Evolutionary conservation across 768 basidiomycete species (phyloP).

Genomic region (Imleria badia): DNA sequence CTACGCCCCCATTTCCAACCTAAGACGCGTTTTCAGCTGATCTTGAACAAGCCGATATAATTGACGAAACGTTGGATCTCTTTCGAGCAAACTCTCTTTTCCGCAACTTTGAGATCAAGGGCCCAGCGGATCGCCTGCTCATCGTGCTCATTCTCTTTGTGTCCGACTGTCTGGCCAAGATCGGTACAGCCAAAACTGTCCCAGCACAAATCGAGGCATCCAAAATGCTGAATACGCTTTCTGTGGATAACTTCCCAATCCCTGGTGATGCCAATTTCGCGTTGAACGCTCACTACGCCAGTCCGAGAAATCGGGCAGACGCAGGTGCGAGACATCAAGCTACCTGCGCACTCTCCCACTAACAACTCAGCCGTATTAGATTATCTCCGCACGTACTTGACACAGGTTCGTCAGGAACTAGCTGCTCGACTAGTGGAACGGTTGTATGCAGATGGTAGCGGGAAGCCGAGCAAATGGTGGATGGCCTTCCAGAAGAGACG

Average conservation of each 20-base stretch:
- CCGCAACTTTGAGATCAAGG: conserved; percentile 99
- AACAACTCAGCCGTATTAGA: conserved; percentile 52
- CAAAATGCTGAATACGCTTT: conserved; percentile 86
- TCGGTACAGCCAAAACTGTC: conserved; percentile 67
- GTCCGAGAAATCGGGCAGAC: conserved; percentile 73
- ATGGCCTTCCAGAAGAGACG: conserved; percentile 99
- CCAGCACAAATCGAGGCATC: conserved; percentile 81
- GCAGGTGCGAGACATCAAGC: conserved; percentile 56
- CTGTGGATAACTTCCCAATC: conserved; percentile 90
- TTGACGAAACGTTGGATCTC: conserved; percentile 94
- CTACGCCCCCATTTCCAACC: conserved; percentile 8
- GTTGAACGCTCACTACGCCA: conserved; percentile 87
- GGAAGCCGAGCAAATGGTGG: conserved; percentile 99
- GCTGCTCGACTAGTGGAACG: conserved; percentile 82
- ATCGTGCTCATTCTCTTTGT: conserved; percentile 98
- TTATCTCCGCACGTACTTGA: conserved; percentile 85
- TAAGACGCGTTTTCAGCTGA: conserved; percentile 55
- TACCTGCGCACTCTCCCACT: neutral
- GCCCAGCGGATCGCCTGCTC: conserved; percentile 91
- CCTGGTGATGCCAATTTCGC: conserved; percentile 97
- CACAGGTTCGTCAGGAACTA: conserved; percentile 91
- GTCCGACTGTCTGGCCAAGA: conserved; percentile 93
- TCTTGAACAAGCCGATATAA: conserved; percentile 76
- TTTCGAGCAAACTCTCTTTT: conserved; percentile 99
- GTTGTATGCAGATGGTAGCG: conserved; percentile 89